Evolutionary conservation across 2,329 filamentous ascomycete species (phyloP), one percentile per base, ranked within the genome.

Genomic region (Basipetospora sp.): DNA sequence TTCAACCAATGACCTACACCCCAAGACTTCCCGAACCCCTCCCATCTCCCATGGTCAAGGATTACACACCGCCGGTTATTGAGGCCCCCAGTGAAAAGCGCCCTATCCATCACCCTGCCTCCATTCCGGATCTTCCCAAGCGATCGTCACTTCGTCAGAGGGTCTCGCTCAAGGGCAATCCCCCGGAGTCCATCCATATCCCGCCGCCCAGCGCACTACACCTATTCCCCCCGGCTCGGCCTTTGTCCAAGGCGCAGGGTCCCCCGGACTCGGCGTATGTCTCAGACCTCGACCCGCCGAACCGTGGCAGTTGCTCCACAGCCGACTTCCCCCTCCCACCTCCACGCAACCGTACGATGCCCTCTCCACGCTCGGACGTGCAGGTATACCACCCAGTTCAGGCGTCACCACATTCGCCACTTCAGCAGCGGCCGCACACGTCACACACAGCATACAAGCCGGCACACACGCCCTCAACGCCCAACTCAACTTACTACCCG

Each of bases 301-400:
- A 50, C 2, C 53, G 57, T 2, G 51, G 57, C 22, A 50, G 59
- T 19, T 57, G 59, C 2, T 54, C 51, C 27, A 54, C 53, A 13
- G 49, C 60, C 38, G 41, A 47, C 18, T 48, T 52, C 41, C 46
- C 53, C 31, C 45, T 49, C 10, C 41, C 46, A 15, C 47, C 49
- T 32, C 30, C 41, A 3, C 46, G 45, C 3, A 46, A 48, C 13
- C 48, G 45, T 15, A 31, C 53, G 9, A 42, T 53, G 19, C 45
- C 51, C 15, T 59, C 57, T 1, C 56, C 57, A 8, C 49, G 47
- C 13, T 58, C 55, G 15, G 57, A 60, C 8, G 53, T 54, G 30
- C 73, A 77, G 43, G 69, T 63, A 45, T 78, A 76, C 53, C 69
- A 67, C 9, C 74, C 74, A 0, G 73, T 78, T 2, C 67, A 67